Evolutionary conservation across 331 rosid species (phyloP), one percentile per base, ranked within the genome.

Genomic region (Phaseolus coccineus): DNA sequence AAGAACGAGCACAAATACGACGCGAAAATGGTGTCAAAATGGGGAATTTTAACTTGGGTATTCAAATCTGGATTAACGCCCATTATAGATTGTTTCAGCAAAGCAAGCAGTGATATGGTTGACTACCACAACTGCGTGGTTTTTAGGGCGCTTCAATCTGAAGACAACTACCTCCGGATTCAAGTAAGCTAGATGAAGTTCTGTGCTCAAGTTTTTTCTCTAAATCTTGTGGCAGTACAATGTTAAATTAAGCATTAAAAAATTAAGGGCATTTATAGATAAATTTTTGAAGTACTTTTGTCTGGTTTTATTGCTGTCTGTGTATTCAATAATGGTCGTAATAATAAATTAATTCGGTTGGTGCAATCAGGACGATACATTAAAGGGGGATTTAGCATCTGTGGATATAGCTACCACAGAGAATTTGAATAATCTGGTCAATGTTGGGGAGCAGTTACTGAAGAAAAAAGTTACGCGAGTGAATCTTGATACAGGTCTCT

Each of bases 21-120:
- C 7, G 89, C 90, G 31, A 64, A 75, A 46, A 50, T 1, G 77
- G 80, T 84, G 5, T 59, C 91, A 3, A 81, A 82, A 35, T 90
- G 92, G 94, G 86, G 87, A 4, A 46, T 40, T 5, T 16, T 87
- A 0, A 47, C 73, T 9, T 88, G 91, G 95, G 39, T 90, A 28
- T 83, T 59, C 78, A 25, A 81, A 15, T 22, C 74, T 6, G 87
- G 90, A 0, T 56, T 78, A 64, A 78, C 83, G 66, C 92, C 92
- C 4, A 69, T 90, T 7, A 2, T 88, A 16, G 88, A 88, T 22
- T 77, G 78, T 63, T 90, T 28, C 68, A 47, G 37, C 28, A 84
- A 90, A 51, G 86, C 90, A 51, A 82, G 79, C 56, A 46, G 8
- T 16, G 87, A 87, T 63, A 77, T 88, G 87, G 89, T 90, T 69